Conservation (phyloP, 2,329 filamentous ascomycete genomes). For the Sclerotinia nivalis region DNA sequence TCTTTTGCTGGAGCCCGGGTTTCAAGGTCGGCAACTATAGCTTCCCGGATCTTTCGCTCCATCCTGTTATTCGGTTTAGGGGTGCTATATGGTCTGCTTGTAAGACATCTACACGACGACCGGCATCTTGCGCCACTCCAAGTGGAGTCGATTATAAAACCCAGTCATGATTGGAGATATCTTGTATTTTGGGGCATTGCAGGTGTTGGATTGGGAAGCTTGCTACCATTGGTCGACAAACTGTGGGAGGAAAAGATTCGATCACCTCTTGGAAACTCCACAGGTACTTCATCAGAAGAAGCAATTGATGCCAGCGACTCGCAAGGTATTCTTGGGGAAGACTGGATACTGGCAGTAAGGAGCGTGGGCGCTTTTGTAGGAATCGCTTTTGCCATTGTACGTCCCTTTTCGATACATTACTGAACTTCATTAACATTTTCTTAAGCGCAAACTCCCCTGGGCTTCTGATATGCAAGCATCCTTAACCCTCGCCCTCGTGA, state of each 20-base stretch:
- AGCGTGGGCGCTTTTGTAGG: slow-evolving; percentile 72
- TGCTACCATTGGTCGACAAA: slow-evolving; percentile 82
- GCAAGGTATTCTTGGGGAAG: slow-evolving; percentile 50
- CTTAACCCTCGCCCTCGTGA: slow-evolving; percentile 82
- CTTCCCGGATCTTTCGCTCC: slow-evolving; percentile 58
- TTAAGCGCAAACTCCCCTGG: slow-evolving; percentile 85
- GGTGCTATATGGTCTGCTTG: slow-evolving; percentile 77
- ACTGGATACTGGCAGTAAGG: slow-evolving; percentile 74
- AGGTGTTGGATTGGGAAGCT: slow-evolving; percentile 73
- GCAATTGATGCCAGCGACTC: slow-evolving; percentile 31
- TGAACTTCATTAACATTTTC: slow-evolving; percentile 26
- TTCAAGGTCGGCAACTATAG: slow-evolving; percentile 36
- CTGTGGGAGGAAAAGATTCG: slow-evolving; percentile 59
- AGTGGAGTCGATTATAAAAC: slow-evolving; percentile 47
- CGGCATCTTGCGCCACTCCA: slow-evolving; percentile 63
- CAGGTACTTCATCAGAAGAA: slow-evolving; percentile 27
- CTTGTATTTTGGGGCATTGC: slow-evolving; percentile 78
- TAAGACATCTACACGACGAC: slow-evolving; percentile 75
- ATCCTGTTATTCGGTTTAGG: slow-evolving; percentile 75
- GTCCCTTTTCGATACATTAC: slow-evolving; percentile 43
- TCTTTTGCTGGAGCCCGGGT: slow-evolving; percentile 36
- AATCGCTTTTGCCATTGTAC: slow-evolving; percentile 79
- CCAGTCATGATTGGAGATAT: slow-evolving; percentile 62
- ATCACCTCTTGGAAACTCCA: not conserved
- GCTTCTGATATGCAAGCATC: slow-evolving; percentile 92